Evolutionary conservation across 352 stramenopile genomes (phyloP).

Genomic region (Thalassiosira hispida): DNA sequence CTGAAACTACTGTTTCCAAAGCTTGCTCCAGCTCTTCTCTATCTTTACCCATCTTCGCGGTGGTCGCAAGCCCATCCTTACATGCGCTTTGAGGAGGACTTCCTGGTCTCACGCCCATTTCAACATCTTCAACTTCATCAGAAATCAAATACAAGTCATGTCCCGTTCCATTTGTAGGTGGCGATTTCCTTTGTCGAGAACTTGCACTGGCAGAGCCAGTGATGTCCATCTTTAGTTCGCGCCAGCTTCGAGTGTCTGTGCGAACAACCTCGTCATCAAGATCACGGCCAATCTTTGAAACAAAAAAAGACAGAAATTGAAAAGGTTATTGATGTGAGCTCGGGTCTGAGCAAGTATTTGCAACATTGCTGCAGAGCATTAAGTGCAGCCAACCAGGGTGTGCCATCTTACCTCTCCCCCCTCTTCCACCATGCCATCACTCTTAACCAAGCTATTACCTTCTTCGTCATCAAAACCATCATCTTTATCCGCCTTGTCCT

Average conservation of each 20-base stretch:
- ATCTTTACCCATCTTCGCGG: not conserved
- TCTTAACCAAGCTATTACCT: not conserved
- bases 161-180: not conserved
- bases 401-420: constrained; percentile 21
- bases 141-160: not conserved
- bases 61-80: not conserved
- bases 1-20: not conserved
- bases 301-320: not conserved
- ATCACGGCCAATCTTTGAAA: constrained; percentile 24
- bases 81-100: not conserved
- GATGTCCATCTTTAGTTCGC: constrained; percentile 52
- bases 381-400: not conserved
- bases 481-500: constrained; percentile 1
- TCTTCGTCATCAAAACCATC: constrained; percentile 19
- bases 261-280: constrained; percentile 49
- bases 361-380: not conserved
- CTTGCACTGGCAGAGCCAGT: constrained; percentile 17
- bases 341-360: not conserved
- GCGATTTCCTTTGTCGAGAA: not conserved
- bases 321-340: not conserved
- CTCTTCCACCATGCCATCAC: constrained; percentile 5
- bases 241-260: constrained; percentile 34
- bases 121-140: not conserved
- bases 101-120: not conserved
- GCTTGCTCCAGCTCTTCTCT: not conserved